phyloP scores from a whole-genome alignment of 2,329 filamentous ascomycete genomes.

The Nakataea oryzae region DNA sequence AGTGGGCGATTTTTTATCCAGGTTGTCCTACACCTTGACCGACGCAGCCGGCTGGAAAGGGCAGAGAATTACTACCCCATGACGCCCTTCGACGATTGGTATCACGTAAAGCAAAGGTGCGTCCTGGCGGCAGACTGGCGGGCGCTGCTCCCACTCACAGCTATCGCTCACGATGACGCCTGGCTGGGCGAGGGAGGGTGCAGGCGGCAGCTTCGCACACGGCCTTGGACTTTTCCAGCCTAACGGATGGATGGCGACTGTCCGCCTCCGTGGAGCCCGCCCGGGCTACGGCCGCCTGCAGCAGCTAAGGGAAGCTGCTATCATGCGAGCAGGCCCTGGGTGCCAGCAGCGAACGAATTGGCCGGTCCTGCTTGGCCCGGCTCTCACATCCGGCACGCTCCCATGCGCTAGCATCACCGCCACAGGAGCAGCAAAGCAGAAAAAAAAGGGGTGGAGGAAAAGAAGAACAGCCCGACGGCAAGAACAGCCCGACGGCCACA shows the following conservation, averaged over 20 bases:
- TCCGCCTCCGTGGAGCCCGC: too few relatives aligned
- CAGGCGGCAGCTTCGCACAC: too few relatives aligned
- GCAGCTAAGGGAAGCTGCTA: not conserved
- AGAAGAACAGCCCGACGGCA: too few relatives aligned
- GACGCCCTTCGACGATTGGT: not conserved
- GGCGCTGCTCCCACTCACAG: not conserved
- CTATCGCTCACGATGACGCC: not conserved
- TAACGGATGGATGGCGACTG: not conserved
- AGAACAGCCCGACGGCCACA: too few relatives aligned
- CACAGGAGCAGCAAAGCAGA: too few relatives aligned
- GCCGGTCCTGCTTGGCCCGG: too few relatives aligned
- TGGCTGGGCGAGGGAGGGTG: too few relatives aligned
- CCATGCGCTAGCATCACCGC: not conserved
- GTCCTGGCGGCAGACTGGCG: not conserved
- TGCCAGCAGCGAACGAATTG: too few relatives aligned
- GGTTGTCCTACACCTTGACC: not conserved
- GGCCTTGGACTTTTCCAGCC: not conserved
- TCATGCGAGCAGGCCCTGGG: too few relatives aligned
- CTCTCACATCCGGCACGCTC: not conserved
- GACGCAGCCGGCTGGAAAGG: not conserved
- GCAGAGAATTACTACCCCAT: not conserved
- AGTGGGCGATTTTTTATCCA: not conserved
- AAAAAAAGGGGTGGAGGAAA: too few relatives aligned
- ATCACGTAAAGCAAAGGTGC: not conserved
- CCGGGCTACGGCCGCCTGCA: not conserved